Evolutionary conservation across 345 rosid species (phyloP).

Genomic region (Citrus trifoliata): DNA sequence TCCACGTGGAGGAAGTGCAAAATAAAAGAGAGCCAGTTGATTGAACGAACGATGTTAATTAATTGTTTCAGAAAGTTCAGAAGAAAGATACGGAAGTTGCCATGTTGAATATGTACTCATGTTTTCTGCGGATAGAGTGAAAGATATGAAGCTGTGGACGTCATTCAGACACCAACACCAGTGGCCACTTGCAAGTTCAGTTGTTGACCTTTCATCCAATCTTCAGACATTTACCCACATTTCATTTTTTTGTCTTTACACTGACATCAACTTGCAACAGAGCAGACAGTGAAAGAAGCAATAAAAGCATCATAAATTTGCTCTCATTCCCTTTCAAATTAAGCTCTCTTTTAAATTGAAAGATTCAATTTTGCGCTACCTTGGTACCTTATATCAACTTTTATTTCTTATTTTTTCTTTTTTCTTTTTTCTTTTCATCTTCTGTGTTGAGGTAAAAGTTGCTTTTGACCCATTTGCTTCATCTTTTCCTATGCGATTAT

Average conservation of each 20-base stretch:
- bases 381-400: neutral
- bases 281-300: neutral
- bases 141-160: neutral
- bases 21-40: neutral
- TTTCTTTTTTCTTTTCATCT: too few relatives aligned
- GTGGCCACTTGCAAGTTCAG: neutral
- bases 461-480: neutral
- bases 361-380: too few relatives aligned
- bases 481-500: neutral
- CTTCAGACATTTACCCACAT: neutral
- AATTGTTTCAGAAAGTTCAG: neutral
- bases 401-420: too few relatives aligned
- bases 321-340: too few relatives aligned
- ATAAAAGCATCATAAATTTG: neutral
- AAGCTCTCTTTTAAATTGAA: too few relatives aligned
- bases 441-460: neutral
- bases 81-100: neutral
- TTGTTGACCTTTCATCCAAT: neutral
- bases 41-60: slow-evolving; percentile 5
- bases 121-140: neutral
- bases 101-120: neutral
- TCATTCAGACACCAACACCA: neutral
- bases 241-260: too few relatives aligned
- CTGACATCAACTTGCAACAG: too few relatives aligned
- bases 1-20: neutral